Percentiles rank a stretch among this genome's conserved stretches.
Evolutionary conservation across 1,284 basidiomycete species (phyloP).

Genomic region (Tilletia indica): DNA sequence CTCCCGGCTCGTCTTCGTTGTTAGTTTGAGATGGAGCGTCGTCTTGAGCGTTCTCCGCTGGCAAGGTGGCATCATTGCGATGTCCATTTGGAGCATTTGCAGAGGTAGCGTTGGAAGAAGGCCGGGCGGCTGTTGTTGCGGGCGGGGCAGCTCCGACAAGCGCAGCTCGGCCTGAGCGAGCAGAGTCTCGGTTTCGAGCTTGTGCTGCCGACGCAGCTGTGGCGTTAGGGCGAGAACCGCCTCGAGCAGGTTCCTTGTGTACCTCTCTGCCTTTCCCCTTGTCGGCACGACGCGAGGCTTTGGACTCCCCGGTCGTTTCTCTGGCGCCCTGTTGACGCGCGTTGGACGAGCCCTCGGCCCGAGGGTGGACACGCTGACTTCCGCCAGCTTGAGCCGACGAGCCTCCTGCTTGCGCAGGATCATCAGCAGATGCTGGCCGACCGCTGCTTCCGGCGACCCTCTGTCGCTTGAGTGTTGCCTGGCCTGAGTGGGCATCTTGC

Average conservation of each 20-base stretch:
- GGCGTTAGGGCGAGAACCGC: background rate
- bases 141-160: too few species aligned
- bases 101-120: too few species aligned
- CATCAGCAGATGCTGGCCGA: background rate
- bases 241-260: background rate
- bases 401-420: too few species aligned
- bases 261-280: slow-evolving; percentile 6
- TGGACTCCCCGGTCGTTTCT: background rate
- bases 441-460: background rate
- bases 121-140: too few species aligned
- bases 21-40: too few species aligned
- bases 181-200: background rate
- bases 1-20: background rate
- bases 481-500: background rate
- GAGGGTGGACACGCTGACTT: background rate
- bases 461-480: background rate
- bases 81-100: too few species aligned
- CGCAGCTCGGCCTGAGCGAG: too few species aligned
- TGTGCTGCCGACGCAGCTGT: background rate
- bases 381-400: too few species aligned
- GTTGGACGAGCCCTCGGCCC: background rate
- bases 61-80: too few species aligned
- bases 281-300: background rate
- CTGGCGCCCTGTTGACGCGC: background rate
- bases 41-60: too few species aligned